Percentiles rank a stretch among this genome's conserved stretches.
Evolutionary conservation across 2,329 filamentous ascomycete species (phyloP).

Genomic region (Claviceps capensis): DNA sequence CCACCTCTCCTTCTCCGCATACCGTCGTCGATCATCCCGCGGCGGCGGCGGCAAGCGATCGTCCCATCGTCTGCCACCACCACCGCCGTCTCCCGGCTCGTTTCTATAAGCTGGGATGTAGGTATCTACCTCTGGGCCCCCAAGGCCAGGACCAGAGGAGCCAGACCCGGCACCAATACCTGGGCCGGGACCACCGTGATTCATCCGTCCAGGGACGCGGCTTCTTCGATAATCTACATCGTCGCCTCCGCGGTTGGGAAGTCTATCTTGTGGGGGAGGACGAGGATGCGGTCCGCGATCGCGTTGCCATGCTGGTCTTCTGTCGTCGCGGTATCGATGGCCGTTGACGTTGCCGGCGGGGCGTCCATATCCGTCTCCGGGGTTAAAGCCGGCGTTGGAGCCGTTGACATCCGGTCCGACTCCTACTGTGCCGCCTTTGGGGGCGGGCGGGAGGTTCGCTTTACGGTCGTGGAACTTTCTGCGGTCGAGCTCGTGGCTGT

Average conservation of each 20-base stretch:
- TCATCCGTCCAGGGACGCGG: conserved; percentile 18
- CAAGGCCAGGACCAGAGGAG: too few relatives aligned
- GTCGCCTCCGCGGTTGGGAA: conserved; percentile 19
- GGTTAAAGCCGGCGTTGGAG: conserved; percentile 33
- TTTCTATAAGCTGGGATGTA: conserved; percentile 34
- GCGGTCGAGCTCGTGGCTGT: conserved; percentile 92
- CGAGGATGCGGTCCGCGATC: conserved; percentile 38
- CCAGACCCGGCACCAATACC: background rate
- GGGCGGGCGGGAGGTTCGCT: conserved; percentile 73
- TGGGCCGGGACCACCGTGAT: background rate
- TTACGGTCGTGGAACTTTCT: conserved; percentile 81
- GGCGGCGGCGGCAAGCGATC: conserved; percentile 15
- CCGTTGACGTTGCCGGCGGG: conserved; percentile 31
- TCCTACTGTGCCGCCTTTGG: conserved; percentile 81
- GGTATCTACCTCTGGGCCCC: conserved; percentile 28
- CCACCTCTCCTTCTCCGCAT: conserved; percentile 22
- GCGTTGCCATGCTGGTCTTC: conserved; percentile 40
- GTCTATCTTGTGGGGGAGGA: conserved; percentile 30
- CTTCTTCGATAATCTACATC: conserved; percentile 28
- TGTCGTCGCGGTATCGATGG: conserved; percentile 31
- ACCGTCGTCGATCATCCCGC: conserved; percentile 20
- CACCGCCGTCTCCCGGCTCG: conserved; percentile 17
- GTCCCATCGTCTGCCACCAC: conserved; percentile 19
- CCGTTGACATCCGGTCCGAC: conserved; percentile 45
- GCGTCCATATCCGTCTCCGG: conserved; percentile 35